These are phyloP conservation scores for Fomes fomentarius DNA, from an alignment of 1,284 basidiomycete species.

Conservation along the genomic window DNA sequence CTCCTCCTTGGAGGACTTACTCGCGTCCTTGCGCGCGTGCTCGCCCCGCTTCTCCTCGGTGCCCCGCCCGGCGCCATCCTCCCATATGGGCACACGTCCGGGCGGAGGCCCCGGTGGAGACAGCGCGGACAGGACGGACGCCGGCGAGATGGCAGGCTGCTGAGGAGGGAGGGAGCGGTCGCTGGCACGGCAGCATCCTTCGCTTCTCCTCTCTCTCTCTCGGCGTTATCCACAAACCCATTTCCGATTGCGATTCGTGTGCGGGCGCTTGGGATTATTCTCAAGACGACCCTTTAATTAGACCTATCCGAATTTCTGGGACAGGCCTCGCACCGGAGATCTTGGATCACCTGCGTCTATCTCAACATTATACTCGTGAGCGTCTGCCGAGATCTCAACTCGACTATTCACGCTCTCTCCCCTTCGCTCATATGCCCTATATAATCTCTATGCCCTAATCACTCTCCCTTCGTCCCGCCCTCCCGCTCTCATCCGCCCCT, in stretches of 20 bases:
- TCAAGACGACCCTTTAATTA: constrained; percentile 1
- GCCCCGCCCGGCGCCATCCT: neutral
- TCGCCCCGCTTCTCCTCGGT: neutral
- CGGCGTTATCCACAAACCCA: neutral
- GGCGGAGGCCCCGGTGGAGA: neutral
- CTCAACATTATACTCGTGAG: neutral
- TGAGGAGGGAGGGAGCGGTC: neutral
- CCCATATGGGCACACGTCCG: neutral
- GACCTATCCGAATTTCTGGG: constrained; percentile 1
- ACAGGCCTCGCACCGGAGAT: neutral
- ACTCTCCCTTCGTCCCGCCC: neutral
- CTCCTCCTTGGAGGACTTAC: neutral
- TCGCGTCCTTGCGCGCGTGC: neutral
- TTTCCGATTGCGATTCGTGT: neutral
- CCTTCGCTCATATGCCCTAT: constrained; percentile 3
- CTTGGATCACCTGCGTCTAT: neutral
- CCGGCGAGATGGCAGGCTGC: neutral
- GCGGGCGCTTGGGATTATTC: neutral
- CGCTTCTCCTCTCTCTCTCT: neutral
- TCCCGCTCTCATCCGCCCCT: neutral
- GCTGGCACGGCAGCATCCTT: neutral
- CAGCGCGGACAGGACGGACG: neutral
- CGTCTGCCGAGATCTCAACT: constrained; percentile 1
- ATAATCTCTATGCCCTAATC: constrained; percentile 4
- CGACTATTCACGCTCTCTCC: neutral